Evolutionary conservation across 495 filamentous ascomycete species (phyloP).

Genomic region (Ramalina intermedia): DNA sequence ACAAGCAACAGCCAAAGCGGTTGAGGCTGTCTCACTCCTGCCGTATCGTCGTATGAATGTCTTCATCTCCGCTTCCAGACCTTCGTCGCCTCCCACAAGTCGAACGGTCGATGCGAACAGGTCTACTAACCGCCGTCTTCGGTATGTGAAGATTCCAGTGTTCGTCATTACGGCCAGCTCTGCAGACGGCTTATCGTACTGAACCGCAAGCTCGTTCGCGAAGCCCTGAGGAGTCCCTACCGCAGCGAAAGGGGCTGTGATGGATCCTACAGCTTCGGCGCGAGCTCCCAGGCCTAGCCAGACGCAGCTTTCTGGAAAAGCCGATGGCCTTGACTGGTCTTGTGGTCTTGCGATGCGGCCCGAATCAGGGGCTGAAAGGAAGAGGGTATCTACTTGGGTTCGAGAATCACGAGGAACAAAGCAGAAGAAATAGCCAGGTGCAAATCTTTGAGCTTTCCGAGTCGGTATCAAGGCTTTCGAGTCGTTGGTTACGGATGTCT

Average conservation of each 20-base stretch:
- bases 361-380: constrained; percentile 76
- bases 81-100: constrained; percentile 60
- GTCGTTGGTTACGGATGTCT: constrained; percentile 16
- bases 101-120: constrained; percentile 75
- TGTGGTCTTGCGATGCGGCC: constrained; percentile 53
- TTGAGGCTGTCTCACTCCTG: constrained; percentile 69
- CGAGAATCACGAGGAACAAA: constrained; percentile 44
- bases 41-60: constrained; percentile 76
- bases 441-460: constrained; percentile 47
- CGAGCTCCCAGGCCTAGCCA: constrained; percentile 57
- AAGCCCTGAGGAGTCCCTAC: constrained; percentile 61
- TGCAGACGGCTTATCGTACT: constrained; percentile 67
- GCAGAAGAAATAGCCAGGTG: constrained; percentile 85
- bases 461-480: constrained; percentile 22
- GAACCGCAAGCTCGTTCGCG: constrained; percentile 86
- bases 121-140: constrained; percentile 75
- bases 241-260: constrained; percentile 55
- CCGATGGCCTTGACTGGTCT: constrained; percentile 34
- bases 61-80: constrained; percentile 60
- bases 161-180: constrained; percentile 88
- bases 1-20: constrained; percentile 90
- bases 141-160: constrained; percentile 69
- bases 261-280: constrained; percentile 62
- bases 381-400: constrained; percentile 47
- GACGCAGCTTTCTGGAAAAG: constrained; percentile 54